Evolutionary conservation across 2,329 filamentous ascomycete species (phyloP).

Genomic region (Ascochyta pisi): DNA sequence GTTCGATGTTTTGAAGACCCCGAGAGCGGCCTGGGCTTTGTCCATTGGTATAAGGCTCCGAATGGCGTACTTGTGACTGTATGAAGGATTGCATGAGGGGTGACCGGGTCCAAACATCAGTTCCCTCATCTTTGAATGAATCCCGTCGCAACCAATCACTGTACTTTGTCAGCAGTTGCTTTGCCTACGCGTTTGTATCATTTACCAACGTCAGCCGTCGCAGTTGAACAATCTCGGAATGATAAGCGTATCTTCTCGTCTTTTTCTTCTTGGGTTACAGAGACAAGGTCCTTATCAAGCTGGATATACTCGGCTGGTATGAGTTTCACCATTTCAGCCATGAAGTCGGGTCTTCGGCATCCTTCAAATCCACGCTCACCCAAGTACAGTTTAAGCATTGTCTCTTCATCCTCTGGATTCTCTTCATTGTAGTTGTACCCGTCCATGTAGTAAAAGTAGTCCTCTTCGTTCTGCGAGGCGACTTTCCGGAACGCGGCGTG

Average conservation of each 20-base stretch:
- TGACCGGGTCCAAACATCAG: slow-evolving; percentile 12
- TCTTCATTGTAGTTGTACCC: slow-evolving; percentile 6
- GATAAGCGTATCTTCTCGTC: slow-evolving; percentile 10
- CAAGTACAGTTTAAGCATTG: slow-evolving; percentile 20
- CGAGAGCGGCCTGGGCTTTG: slow-evolving; percentile 45
- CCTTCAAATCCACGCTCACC: slow-evolving; percentile 25
- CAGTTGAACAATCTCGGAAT: slow-evolving; percentile 43
- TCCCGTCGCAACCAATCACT: slow-evolving; percentile 57
- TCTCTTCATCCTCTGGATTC: slow-evolving; percentile 16
- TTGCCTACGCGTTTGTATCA: not conserved
- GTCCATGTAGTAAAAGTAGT: slow-evolving; percentile 16
- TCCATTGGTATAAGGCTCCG: slow-evolving; percentile 39
- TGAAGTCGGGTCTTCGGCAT: slow-evolving; percentile 18
- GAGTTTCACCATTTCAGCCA: slow-evolving; percentile 14
- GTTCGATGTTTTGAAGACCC: slow-evolving; percentile 22
- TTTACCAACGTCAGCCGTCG: slow-evolving; percentile 31
- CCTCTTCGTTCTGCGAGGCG: slow-evolving; percentile 37
- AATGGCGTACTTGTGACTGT: slow-evolving; percentile 27
- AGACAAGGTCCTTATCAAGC: slow-evolving; percentile 18
- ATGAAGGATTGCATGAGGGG: slow-evolving; percentile 17
- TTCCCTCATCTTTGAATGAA: slow-evolving; percentile 41
- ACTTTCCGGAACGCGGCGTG: slow-evolving; percentile 42
- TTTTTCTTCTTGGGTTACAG: slow-evolving; percentile 11
- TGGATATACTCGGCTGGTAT: slow-evolving; percentile 13
- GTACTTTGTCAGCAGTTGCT: not conserved